Evolutionary conservation across 2,329 filamentous ascomycete species (phyloP).

Genomic region (Phaeophleospora eucalypticola): DNA sequence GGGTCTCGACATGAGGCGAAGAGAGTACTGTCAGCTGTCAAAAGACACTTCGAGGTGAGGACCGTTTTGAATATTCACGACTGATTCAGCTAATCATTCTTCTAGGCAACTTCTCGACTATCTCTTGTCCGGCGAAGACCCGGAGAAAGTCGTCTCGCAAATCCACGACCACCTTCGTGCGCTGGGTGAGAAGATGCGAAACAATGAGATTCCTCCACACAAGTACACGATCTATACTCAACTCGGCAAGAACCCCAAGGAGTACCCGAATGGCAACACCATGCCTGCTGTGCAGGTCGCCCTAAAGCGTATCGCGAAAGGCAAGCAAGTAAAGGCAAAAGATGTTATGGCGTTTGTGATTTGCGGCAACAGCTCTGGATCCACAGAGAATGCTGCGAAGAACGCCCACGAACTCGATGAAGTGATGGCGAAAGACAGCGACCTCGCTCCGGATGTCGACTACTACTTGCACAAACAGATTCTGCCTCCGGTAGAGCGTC

Average conservation of each 20-base stretch:
- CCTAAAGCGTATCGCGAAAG: slow-evolving; percentile 77
- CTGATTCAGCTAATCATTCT: slow-evolving; percentile 15
- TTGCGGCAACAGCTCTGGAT: slow-evolving; percentile 63
- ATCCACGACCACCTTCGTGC: slow-evolving; percentile 92
- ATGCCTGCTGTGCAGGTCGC: slow-evolving; percentile 99
- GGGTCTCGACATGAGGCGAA: slow-evolving; percentile 93
- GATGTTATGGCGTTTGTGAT: slow-evolving; percentile 97
- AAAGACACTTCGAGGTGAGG: slow-evolving; percentile 78
- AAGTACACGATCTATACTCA: slow-evolving; percentile 99
- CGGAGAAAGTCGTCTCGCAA: slow-evolving; percentile 78
- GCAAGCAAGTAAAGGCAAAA: slow-evolving; percentile 83
- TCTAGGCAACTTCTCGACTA: slow-evolving; percentile 76
- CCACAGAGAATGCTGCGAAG: slow-evolving; percentile 69
- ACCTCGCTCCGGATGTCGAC: slow-evolving; percentile 82
- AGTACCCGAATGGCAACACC: slow-evolving; percentile 88
- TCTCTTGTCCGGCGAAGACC: slow-evolving; percentile 88
- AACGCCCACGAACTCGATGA: slow-evolving; percentile 85
- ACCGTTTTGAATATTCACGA: neutral
- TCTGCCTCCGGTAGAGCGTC: slow-evolving; percentile 92
- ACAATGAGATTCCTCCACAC: slow-evolving; percentile 65
- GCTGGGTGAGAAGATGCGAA: slow-evolving; percentile 80
- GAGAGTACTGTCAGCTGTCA: slow-evolving; percentile 92
- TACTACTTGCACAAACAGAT: slow-evolving; percentile 99
- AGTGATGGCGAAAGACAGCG: slow-evolving; percentile 70
- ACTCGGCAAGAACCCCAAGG: slow-evolving; percentile 86